Conservation (phyloP, 2,329 filamentous ascomycete species). For the Sporothrix brunneoviolacea region DNA sequence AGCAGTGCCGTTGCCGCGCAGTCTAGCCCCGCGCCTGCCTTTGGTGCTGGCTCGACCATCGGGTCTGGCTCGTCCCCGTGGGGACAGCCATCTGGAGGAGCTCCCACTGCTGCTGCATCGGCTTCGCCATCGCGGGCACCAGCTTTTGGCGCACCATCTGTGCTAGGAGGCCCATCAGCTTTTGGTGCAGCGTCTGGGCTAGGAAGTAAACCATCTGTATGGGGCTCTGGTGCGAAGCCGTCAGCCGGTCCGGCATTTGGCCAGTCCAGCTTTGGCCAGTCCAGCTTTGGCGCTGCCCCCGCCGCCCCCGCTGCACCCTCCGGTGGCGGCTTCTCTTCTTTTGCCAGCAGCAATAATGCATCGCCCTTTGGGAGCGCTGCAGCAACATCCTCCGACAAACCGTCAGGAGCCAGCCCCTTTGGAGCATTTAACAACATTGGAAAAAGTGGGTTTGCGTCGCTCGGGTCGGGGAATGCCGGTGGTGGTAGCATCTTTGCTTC, state of each 20-base stretch:
- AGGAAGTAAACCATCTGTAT: conserved; percentile 24
- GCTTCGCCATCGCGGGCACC: conserved; percentile 29
- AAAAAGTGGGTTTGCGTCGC: conserved; percentile 45
- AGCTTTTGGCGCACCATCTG: conserved; percentile 41
- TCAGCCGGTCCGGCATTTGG: conserved; percentile 44
- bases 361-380: conserved; percentile 23
- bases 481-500: conserved; percentile 35
- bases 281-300: conserved; percentile 29
- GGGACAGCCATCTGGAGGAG: conserved; percentile 24
- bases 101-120: conserved; percentile 23
- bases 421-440: conserved; percentile 16
- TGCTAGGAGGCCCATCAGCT: conserved; percentile 18
- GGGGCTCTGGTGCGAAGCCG: conserved; percentile 24
- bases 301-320: conserved; percentile 23
- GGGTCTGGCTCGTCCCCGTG: conserved; percentile 48
- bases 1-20: conserved; percentile 7
- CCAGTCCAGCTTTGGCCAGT: conserved; percentile 46
- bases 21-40: conserved; percentile 9
- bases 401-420: conserved; percentile 17
- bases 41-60: conserved; percentile 29
- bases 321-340: conserved; percentile 20
- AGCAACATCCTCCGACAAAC: conserved; percentile 14
- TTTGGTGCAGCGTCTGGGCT: conserved; percentile 33
- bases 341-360: conserved; percentile 17
- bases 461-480: conserved; percentile 30